Evolutionary conservation across 2,329 filamentous ascomycete genomes (phyloP).

Genomic region (Aspergillus sclerotialis): DNA sequence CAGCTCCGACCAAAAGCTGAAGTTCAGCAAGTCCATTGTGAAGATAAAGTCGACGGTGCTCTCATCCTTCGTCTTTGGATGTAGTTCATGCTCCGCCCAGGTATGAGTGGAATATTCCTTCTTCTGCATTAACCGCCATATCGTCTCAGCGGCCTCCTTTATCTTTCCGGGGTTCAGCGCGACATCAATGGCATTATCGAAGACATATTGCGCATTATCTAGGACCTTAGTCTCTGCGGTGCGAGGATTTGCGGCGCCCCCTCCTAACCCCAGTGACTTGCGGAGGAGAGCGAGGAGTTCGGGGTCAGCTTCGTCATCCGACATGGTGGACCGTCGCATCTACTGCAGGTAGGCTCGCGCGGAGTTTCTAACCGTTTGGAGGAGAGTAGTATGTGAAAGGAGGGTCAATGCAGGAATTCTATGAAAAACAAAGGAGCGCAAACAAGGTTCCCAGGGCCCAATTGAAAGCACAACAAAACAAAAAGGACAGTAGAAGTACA

Average conservation of each 20-base stretch:
- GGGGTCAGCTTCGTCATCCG: slow-evolving; percentile 82
- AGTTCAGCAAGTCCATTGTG: slow-evolving; percentile 93
- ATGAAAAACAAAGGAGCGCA: not conserved
- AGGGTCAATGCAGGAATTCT: not conserved
- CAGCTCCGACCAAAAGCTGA: slow-evolving; percentile 83
- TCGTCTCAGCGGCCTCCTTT: slow-evolving; percentile 71
- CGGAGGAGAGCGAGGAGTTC: slow-evolving; percentile 82
- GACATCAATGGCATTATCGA: slow-evolving; percentile 88
- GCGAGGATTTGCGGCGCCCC: slow-evolving; percentile 45
- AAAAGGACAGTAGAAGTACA: too few species aligned
- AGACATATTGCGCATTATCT: slow-evolving; percentile 75
- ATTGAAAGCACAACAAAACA: not conserved
- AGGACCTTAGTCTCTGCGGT: slow-evolving; percentile 75
- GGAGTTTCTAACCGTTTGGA: slow-evolving; percentile 10
- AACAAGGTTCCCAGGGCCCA: not conserved
- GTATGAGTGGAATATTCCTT: slow-evolving; percentile 75
- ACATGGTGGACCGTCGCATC: slow-evolving; percentile 51
- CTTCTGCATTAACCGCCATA: slow-evolving; percentile 75
- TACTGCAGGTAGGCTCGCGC: too few species aligned
- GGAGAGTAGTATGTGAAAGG: slow-evolving; percentile 6
- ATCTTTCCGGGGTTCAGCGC: slow-evolving; percentile 76
- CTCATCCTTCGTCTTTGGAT: slow-evolving; percentile 76
- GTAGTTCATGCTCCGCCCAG: slow-evolving; percentile 84
- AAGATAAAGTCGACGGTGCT: slow-evolving; percentile 86
- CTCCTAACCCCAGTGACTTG: slow-evolving; percentile 64